Percentiles rank a stretch among this genome's conserved stretches.
These are phyloP conservation scores for Blastobotrys attinorum DNA, from an alignment of 805 yeast species.

Conservation along the genomic window DNA sequence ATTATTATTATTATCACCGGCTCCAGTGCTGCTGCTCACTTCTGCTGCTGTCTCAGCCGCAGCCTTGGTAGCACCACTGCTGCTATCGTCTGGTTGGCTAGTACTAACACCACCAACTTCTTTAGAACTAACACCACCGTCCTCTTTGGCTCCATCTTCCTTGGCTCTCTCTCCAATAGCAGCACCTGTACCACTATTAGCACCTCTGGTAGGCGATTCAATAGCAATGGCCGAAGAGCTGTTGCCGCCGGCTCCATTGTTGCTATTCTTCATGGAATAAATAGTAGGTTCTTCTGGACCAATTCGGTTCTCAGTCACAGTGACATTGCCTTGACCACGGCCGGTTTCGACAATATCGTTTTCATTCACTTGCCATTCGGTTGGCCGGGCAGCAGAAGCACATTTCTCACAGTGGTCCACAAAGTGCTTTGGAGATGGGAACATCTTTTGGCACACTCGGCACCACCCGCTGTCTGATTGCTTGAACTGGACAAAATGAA, in stretches of 20 bases:
- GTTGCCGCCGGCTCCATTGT: not conserved
- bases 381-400: slow-evolving; percentile 33
- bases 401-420: slow-evolving; percentile 60
- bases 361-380: slow-evolving; percentile 21
- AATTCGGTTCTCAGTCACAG: slow-evolving; percentile 7
- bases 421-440: slow-evolving; percentile 46
- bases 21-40: not conserved
- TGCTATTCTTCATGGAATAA: slow-evolving; percentile 7
- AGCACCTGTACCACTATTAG: not conserved
- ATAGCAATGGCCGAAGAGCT: no score
- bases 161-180: not conserved
- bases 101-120: no score
- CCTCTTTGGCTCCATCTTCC: not conserved
- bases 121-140: no score
- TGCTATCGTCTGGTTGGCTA: not conserved
- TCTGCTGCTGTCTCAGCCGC: not conserved
- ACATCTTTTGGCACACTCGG: slow-evolving; percentile 52
- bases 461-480: slow-evolving; percentile 61
- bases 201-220: not conserved
- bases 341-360: not conserved
- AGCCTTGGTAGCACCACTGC: not conserved
- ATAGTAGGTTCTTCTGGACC: slow-evolving; percentile 14
- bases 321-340: not conserved
- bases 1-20: not conserved
- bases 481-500: slow-evolving; percentile 49